phyloP scores from a whole-genome alignment of 192 early-diverging fungal species.

The Funneliformis geosporum region DNA sequence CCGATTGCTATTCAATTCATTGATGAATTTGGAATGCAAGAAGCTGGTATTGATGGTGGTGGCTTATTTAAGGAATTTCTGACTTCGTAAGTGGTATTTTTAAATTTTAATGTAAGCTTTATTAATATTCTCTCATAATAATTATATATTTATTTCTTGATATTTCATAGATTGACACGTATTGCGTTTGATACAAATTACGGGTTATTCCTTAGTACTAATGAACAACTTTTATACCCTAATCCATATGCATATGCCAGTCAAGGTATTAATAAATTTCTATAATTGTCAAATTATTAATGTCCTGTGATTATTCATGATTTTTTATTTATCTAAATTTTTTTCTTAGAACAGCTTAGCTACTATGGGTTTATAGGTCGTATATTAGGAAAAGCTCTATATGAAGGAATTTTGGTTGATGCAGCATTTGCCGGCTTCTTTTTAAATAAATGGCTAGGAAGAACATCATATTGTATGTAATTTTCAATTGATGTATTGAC shows the following conservation, averaged over 20 bases:
- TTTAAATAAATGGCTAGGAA: slow-evolving; percentile 70
- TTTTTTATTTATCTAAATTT: slow-evolving; percentile 21
- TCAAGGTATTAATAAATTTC: slow-evolving; percentile 36
- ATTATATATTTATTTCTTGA: slow-evolving; percentile 6
- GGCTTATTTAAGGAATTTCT: slow-evolving; percentile 99
- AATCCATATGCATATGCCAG: slow-evolving; percentile 59
- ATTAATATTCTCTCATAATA: background rate
- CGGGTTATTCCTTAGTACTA: slow-evolving; percentile 68
- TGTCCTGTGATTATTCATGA: background rate
- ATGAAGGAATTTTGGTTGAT: slow-evolving; percentile 84
- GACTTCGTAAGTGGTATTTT: slow-evolving; percentile 55
- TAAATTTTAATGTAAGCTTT: background rate
- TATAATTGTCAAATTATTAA: background rate
- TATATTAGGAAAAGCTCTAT: slow-evolving; percentile 83
- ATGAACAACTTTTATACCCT: slow-evolving; percentile 73
- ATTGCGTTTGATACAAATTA: slow-evolving; percentile 77
- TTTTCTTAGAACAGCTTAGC: slow-evolving; percentile 47
- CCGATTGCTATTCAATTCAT: slow-evolving; percentile 86
- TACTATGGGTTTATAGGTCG: slow-evolving; percentile 78
- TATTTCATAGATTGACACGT: slow-evolving; percentile 50
- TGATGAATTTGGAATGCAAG: slow-evolving; percentile 76
- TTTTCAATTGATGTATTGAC: slow-evolving; percentile 28
- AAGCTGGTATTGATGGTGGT: slow-evolving; percentile 95
- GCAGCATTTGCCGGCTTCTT: slow-evolving; percentile 84
- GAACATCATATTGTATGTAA: slow-evolving; percentile 62